Percentiles rank a stretch among this genome's conserved stretches.
phyloP scores from a whole-genome alignment of 2,329 filamentous ascomycete species.

The Aureobasidium sp. region DNA sequence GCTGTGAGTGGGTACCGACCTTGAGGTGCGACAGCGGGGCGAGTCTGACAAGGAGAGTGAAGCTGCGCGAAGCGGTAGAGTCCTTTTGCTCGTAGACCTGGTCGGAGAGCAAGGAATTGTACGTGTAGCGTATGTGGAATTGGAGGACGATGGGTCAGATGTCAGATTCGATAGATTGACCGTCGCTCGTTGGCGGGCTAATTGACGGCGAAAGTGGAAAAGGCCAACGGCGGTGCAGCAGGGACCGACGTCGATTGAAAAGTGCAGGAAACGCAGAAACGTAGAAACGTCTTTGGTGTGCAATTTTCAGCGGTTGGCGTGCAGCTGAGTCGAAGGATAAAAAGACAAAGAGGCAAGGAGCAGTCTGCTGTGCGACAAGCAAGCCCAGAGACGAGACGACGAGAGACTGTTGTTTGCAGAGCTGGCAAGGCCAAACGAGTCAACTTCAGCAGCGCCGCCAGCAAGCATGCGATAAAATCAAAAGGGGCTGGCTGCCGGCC shows the following conservation, averaged over 20 bases:
- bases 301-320: background rate
- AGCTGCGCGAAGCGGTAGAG: slow-evolving; percentile 7
- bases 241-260: slow-evolving; percentile 1
- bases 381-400: background rate
- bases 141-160: background rate
- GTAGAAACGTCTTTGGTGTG: slow-evolving; percentile 2
- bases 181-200: slow-evolving; percentile 2
- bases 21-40: slow-evolving; percentile 9
- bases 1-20: slow-evolving; percentile 8
- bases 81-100: background rate
- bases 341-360: slow-evolving; percentile 1
- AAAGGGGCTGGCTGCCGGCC: slow-evolving; percentile 9
- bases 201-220: slow-evolving; percentile 3
- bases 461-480: background rate
- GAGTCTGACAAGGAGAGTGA: slow-evolving; percentile 10
- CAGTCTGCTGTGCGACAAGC: slow-evolving; percentile 3
- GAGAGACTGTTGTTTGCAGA: slow-evolving; percentile 6
- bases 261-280: slow-evolving; percentile 5
- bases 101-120: background rate
- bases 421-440: background rate
- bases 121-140: background rate
- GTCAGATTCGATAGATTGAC: slow-evolving; percentile 10
- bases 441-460: background rate
- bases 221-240: slow-evolving; percentile 5
- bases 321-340: background rate